phyloP scores from a whole-genome alignment of 2,329 filamentous ascomycete species.

The Daldinia sp. region DNA sequence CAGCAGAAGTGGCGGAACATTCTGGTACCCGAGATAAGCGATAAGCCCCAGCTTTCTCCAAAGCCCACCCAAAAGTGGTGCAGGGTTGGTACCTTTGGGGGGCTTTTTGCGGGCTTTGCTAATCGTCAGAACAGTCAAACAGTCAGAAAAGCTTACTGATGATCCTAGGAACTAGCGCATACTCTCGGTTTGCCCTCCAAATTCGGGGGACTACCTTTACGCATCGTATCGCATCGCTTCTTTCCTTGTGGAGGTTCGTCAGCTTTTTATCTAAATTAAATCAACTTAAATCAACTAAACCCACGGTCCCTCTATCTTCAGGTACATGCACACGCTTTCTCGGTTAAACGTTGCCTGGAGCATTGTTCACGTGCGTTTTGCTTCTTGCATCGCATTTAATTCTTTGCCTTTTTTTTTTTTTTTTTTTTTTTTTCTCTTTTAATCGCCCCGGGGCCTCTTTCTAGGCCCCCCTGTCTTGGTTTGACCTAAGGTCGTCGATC shows the following conservation, averaged over 20 bases:
- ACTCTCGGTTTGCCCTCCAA: constrained; percentile 5
- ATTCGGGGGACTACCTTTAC: constrained; percentile 21
- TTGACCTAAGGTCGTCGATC: constrained; percentile 1
- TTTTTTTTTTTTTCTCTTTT: too few species aligned
- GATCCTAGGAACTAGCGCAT: constrained; percentile 7
- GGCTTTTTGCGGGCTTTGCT: constrained; percentile 4
- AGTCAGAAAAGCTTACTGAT: constrained; percentile 7
- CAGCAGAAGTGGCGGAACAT: constrained; percentile 3
- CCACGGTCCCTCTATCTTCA: not conserved
- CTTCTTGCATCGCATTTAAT: constrained; percentile 1
- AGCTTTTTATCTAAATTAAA: constrained; percentile 9
- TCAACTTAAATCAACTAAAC: not conserved
- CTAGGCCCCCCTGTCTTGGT: not conserved
- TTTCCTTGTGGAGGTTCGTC: constrained; percentile 12
- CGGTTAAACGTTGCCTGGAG: not conserved
- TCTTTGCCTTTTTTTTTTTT: not conserved
- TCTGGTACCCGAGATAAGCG: constrained; percentile 10
- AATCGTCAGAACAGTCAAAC: not conserved
- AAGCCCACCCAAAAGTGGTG: not conserved
- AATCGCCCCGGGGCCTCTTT: not conserved
- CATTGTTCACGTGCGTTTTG: constrained; percentile 8
- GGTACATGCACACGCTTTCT: not conserved
- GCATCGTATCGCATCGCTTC: not conserved
- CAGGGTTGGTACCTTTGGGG: not conserved
- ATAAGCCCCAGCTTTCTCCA: constrained; percentile 4